Conservation (phyloP, 257 asterid genomes). For the Leptodermis oblonga region DNA sequence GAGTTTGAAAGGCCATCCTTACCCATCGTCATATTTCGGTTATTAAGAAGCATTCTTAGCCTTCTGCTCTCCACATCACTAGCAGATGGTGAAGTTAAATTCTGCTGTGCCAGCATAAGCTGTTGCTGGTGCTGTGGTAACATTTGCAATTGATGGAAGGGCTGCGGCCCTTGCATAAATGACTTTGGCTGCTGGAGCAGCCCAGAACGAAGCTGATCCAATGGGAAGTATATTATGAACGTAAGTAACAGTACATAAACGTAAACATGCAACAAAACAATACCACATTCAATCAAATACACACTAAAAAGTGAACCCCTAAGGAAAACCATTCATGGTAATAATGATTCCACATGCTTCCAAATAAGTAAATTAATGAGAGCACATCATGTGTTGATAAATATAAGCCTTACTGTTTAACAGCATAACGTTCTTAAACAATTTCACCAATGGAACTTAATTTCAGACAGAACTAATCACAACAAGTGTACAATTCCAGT, state of each 20-base stretch:
- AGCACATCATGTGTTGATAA: neutral
- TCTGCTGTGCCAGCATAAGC: slow-evolving; percentile 91
- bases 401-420: neutral
- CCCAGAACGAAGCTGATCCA: slow-evolving; percentile 89
- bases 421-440: neutral
- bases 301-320: neutral
- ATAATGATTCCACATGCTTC: neutral
- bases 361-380: neutral
- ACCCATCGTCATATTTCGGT: slow-evolving; percentile 74
- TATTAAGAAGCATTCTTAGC: slow-evolving; percentile 83
- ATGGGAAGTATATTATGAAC: slow-evolving; percentile 25
- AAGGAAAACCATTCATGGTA: neutral
- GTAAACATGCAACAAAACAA: neutral
- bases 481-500: neutral
- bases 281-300: neutral
- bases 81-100: slow-evolving; percentile 73
- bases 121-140: slow-evolving; percentile 98
- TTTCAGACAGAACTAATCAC: neutral
- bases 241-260: neutral
- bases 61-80: slow-evolving; percentile 80
- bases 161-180: slow-evolving; percentile 86
- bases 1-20: slow-evolving; percentile 84
- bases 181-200: slow-evolving; percentile 94
- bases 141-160: slow-evolving; percentile 91
- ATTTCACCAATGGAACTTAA: neutral